Conservation (phyloP, 2,329 filamentous ascomycete genomes). For the Stagonosporopsis cucurbitacearum region DNA sequence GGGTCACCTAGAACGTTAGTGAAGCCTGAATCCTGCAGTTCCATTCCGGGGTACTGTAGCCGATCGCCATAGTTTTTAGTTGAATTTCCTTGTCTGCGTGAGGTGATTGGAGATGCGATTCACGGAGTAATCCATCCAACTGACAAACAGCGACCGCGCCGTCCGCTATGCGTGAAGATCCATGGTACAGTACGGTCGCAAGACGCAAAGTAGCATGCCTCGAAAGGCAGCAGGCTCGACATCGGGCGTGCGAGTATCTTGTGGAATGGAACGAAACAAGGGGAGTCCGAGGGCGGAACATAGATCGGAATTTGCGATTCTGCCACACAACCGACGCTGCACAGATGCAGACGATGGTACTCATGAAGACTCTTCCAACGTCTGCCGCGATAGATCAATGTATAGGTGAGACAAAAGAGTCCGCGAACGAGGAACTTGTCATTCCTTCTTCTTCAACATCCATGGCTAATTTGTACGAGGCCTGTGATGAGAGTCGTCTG, state of each 20-base stretch:
- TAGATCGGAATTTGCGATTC: background rate
- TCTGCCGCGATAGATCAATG: background rate
- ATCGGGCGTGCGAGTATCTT: background rate
- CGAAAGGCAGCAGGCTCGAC: background rate
- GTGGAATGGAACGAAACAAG: background rate
- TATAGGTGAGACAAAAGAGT: too few relatives aligned
- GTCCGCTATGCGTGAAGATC: background rate
- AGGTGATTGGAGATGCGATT: background rate
- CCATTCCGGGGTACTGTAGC: background rate
- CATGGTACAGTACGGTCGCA: background rate
- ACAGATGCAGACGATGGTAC: too few relatives aligned
- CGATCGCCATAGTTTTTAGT: background rate
- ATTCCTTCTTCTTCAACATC: background rate
- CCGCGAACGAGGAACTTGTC: background rate
- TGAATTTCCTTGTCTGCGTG: background rate
- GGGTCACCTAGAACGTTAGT: background rate
- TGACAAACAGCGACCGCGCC: background rate
- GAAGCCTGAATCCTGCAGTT: background rate
- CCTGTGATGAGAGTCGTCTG: background rate
- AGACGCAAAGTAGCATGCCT: background rate
- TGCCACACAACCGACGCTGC: background rate
- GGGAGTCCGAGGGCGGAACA: background rate
- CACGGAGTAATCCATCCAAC: background rate
- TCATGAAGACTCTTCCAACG: background rate
- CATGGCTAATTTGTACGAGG: background rate